Evolutionary conservation across 2,329 filamentous ascomycete species (phyloP).

Genomic region (Magnaporthiopsis rhizophila): DNA sequence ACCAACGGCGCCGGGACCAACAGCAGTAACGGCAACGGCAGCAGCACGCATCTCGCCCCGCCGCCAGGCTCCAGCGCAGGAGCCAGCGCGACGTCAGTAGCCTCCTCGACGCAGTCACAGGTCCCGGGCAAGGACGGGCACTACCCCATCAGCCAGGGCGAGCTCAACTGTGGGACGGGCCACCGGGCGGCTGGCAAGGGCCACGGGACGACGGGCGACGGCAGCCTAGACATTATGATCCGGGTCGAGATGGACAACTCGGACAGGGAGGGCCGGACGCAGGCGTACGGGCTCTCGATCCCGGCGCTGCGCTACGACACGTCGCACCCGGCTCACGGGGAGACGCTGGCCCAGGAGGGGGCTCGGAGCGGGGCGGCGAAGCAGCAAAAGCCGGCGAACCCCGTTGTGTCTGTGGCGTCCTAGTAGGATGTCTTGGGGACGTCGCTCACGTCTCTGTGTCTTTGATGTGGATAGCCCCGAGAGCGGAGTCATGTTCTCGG

Average conservation of each 20-base stretch:
- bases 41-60: constrained; percentile 5
- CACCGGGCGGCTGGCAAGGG: constrained; percentile 63
- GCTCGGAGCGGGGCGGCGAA: not conserved
- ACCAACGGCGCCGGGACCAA: constrained; percentile 8
- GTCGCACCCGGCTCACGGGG: constrained; percentile 11
- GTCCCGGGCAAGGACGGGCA: constrained; percentile 53
- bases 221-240: constrained; percentile 70
- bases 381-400: not conserved
- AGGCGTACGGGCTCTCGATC: constrained; percentile 79
- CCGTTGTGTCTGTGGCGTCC: not conserved
- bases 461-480: not conserved
- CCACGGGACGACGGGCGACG: constrained; percentile 48
- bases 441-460: not conserved
- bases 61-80: constrained; percentile 15
- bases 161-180: constrained; percentile 66
- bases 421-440: not conserved
- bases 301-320: constrained; percentile 48
- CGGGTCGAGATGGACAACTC: constrained; percentile 83
- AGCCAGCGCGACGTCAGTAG: constrained; percentile 9
- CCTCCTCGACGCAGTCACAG: constrained; percentile 6
- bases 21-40: constrained; percentile 8
- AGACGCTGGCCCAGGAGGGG: not conserved
- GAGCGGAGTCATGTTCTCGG: no score
- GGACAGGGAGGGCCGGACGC: constrained; percentile 70
- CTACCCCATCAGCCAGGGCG: constrained; percentile 64